Percentiles rank a stretch among this genome's conserved stretches.
These are phyloP conservation scores for Amaranthus hypochondriacus DNA, from an alignment of 148 eudicot genomes.

Conservation along the genomic window DNA sequence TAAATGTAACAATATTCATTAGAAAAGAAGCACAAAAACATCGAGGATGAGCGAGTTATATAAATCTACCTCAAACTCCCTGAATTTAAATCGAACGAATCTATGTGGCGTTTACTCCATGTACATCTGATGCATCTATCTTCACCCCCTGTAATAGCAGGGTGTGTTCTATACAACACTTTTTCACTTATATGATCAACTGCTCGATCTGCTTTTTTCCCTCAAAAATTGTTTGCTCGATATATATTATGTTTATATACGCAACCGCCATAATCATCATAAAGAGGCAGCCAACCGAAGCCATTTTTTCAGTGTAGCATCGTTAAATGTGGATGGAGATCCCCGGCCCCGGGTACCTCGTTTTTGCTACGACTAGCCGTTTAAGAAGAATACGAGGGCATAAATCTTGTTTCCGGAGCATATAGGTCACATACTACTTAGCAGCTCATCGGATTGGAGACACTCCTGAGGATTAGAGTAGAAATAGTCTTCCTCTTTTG, in stretches of 20 bases:
- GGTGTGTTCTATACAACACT: conserved; percentile 20
- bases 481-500: conserved; percentile 97
- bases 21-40: conserved; percentile 12
- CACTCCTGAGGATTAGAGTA: conserved; percentile 93
- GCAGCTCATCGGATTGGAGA: conserved; percentile 43
- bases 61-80: conserved; percentile 23
- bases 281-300: conserved; percentile 6
- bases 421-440: conserved; percentile 32
- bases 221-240: conserved; percentile 16
- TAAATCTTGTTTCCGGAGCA: conserved; percentile 5
- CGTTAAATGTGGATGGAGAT: background rate
- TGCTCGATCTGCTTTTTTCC: background rate
- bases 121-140: conserved; percentile 27
- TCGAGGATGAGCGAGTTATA: background rate
- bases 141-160: conserved; percentile 31
- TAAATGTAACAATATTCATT: conserved; percentile 9
- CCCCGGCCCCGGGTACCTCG: conserved; percentile 9
- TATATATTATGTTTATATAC: background rate
- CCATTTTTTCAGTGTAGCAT: conserved; percentile 6
- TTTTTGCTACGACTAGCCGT: conserved; percentile 7
- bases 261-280: background rate
- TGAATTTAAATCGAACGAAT: conserved; percentile 27
- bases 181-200: conserved; percentile 7
- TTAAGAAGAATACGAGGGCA: conserved; percentile 16
- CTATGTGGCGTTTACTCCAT: conserved; percentile 27